Evolutionary conservation across 305 asterid genomes (phyloP), one percentile per base, ranked within the genome.

Genomic region (Fraxinus xanthoxyloides): DNA sequence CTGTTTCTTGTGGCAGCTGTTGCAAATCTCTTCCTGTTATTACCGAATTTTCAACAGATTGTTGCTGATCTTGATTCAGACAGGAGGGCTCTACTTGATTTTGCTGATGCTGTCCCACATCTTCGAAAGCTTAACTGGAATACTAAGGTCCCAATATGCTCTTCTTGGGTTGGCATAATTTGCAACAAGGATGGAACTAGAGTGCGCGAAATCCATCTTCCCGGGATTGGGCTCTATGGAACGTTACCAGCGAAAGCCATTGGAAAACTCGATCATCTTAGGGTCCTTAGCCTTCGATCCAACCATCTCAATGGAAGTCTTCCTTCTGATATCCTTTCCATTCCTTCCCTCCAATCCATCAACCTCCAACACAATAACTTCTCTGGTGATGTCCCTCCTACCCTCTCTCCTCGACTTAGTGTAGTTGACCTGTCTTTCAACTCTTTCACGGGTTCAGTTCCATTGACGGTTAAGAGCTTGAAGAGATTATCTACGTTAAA

Each of bases 211-310:
- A 76, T 96, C 54, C 99, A 87, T 87, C 94, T 96, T 43, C 99
- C 99, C 0, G 99, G 89, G 40, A 75, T 92, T 24, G 99, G 99
- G 26, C 90, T 96, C 3, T 90, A 81, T 77, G 99, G 98, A 23
- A 54, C 90, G 0, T 88, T 96, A 72, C 99, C 98, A 3, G 54
- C 77, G 3, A 85, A 87, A 36, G 93, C 90, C n/a, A 84, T 96
- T 3, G 97, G 95, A 5, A 92, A 87, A 81, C 86, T 96, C 1
- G 91, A 82, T 78, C 92, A 88, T 54, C 97, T 96, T 26, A 82
- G 86, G 77, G 88, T 89, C 48, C 94, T 96, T 7, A 96, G 99
- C 79, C 86, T 96, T 54, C 82, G 97, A 82, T 88, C 97, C 23
- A 96, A 96, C 85, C 77, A 86, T 72, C 92, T 96, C 13, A 87